These are phyloP conservation scores for Verticillium dahliae DNA, from an alignment of 2,329 filamentous ascomycete species.

Conservation along the genomic window DNA sequence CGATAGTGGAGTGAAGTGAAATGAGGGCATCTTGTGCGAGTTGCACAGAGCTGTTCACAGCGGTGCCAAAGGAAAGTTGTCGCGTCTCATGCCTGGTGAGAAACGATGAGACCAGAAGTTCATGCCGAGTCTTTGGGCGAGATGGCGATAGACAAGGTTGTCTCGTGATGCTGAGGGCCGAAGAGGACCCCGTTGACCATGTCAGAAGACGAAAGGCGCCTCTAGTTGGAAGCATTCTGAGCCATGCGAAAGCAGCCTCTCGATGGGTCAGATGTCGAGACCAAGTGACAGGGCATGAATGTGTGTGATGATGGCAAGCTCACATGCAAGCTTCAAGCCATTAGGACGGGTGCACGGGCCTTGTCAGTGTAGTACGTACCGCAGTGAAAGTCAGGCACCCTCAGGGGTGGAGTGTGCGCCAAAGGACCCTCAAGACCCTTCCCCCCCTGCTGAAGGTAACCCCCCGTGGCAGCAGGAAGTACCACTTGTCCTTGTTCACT, in stretches of 20 bases:
- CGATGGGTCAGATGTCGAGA: background rate
- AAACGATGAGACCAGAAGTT: background rate
- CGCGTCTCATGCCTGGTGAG: background rate
- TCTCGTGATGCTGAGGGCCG: background rate
- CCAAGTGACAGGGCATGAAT: background rate
- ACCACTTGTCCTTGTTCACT: background rate
- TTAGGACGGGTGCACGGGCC: no score
- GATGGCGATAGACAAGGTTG: background rate
- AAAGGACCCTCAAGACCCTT: background rate
- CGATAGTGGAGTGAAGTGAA: constrained; percentile 31
- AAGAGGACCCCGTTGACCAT: background rate
- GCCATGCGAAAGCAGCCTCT: background rate
- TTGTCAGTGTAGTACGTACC: no score
- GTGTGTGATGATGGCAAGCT: no score
- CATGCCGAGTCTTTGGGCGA: constrained; percentile 3
- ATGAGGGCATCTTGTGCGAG: background rate
- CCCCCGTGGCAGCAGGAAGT: background rate
- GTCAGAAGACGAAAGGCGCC: background rate
- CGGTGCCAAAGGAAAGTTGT: constrained; percentile 23
- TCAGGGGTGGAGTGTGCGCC: background rate
- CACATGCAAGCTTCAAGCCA: no score
- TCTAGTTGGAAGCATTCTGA: background rate
- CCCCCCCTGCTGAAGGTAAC: background rate
- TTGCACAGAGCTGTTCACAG: constrained; percentile 12
- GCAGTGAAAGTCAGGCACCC: background rate